Conservation (phyloP, 2,329 filamentous ascomycete species). For the Reticulascus tulasneorum region DNA sequence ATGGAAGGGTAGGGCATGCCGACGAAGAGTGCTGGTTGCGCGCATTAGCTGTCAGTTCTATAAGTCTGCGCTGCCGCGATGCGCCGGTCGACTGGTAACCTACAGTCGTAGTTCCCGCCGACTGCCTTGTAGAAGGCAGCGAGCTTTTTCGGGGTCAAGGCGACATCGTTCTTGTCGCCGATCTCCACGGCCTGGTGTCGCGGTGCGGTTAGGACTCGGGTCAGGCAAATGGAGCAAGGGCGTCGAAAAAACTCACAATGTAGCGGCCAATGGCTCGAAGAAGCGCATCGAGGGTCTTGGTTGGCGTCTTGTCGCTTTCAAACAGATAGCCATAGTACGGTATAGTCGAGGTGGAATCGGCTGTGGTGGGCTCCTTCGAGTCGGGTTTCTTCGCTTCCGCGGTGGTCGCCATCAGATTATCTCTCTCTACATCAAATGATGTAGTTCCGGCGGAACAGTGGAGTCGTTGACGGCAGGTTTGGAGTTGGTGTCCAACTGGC, state of each 20-base stretch:
- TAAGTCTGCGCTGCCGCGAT: neutral
- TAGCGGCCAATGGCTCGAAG: constrained; percentile 64
- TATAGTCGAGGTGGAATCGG: constrained; percentile 4
- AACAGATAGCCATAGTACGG: constrained; percentile 62
- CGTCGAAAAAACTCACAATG: constrained; percentile 53
- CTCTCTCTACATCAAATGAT: constrained; percentile 9
- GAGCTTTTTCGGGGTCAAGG: constrained; percentile 64
- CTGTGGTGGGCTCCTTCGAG: constrained; percentile 14
- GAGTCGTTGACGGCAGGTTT: constrained; percentile 3
- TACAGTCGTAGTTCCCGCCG: constrained; percentile 71
- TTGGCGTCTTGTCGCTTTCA: constrained; percentile 62
- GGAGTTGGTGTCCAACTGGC: constrained; percentile 6
- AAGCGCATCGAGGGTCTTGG: constrained; percentile 62
- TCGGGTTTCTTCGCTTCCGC: constrained; percentile 13
- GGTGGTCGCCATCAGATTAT: constrained; percentile 14
- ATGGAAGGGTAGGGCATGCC: constrained; percentile 69
- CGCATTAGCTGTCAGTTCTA: constrained; percentile 12
- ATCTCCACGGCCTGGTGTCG: constrained; percentile 50
- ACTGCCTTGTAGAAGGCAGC: constrained; percentile 74
- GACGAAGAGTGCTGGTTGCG: constrained; percentile 70
- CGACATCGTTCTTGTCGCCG: constrained; percentile 50
- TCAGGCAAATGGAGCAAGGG: neutral
- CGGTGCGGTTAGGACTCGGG: constrained; percentile 9
- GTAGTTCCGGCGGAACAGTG: constrained; percentile 7
- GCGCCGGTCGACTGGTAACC: constrained; percentile 11